Percentiles rank a stretch among this genome's conserved stretches.
These are phyloP conservation scores for Amylostereum chailletii DNA, from an alignment of 1,284 basidiomycete genomes.

Conservation along the genomic window DNA sequence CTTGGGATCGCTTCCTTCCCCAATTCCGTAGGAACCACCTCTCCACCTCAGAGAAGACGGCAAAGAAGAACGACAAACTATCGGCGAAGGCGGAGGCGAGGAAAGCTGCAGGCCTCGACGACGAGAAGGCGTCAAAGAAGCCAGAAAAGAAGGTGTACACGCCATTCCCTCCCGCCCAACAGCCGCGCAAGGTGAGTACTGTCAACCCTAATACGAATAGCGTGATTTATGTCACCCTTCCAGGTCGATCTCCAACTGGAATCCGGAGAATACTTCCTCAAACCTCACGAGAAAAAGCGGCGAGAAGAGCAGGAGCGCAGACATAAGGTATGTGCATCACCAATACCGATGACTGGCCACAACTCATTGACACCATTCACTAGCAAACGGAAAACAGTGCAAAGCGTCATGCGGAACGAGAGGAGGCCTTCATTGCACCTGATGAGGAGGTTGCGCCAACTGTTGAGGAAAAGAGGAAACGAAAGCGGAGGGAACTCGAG, in stretches of 20 bases:
- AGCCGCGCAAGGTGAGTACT: slow-evolving; percentile 76
- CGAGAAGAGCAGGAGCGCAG: slow-evolving; percentile 55
- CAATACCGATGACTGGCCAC: background rate
- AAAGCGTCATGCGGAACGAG: slow-evolving; percentile 67
- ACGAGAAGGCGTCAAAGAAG: slow-evolving; percentile 33
- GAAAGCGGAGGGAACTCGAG: slow-evolving; percentile 30
- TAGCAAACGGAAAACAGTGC: slow-evolving; percentile 72
- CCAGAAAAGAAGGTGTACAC: slow-evolving; percentile 94
- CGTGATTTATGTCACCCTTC: background rate
- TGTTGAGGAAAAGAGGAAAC: slow-evolving; percentile 70
- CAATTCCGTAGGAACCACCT: slow-evolving; percentile 92
- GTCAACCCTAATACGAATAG: background rate
- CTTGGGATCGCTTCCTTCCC: slow-evolving; percentile 97
- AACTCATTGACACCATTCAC: background rate
- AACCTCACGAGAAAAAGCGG: slow-evolving; percentile 71
- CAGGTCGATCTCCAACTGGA: slow-evolving; percentile 91
- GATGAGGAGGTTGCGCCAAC: slow-evolving; percentile 61
- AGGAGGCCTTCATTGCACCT: slow-evolving; percentile 80
- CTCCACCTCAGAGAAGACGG: slow-evolving; percentile 88
- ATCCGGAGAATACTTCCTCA: slow-evolving; percentile 97
- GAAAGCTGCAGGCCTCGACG: slow-evolving; percentile 48
- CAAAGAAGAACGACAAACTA: slow-evolving; percentile 69
- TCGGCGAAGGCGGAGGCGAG: slow-evolving; percentile 50
- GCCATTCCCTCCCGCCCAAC: slow-evolving; percentile 94
- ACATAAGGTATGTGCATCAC: slow-evolving; percentile 46